phyloP scores from a whole-genome alignment of 2,329 filamentous ascomycete species.

The Penicillium hordei region DNA sequence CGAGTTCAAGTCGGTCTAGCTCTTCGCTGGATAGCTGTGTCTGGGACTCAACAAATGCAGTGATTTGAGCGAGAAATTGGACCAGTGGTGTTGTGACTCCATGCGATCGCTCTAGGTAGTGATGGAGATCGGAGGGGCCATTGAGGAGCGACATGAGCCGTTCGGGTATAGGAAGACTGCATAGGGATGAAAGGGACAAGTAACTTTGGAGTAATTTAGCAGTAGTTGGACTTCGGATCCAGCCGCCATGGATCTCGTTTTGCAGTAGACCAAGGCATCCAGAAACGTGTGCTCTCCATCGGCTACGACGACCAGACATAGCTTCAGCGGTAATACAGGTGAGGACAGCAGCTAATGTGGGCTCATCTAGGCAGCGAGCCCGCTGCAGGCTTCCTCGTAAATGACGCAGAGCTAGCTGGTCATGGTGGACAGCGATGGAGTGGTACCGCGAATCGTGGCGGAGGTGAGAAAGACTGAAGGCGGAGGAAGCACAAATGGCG shows the following conservation, averaged over 20 bases:
- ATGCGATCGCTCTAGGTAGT: slow-evolving; percentile 32
- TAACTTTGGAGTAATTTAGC: slow-evolving; percentile 30
- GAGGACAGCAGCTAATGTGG: slow-evolving; percentile 20
- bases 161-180: slow-evolving; percentile 27
- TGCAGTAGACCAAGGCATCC: slow-evolving; percentile 25
- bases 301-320: slow-evolving; percentile 28
- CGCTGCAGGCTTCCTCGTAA: slow-evolving; percentile 24
- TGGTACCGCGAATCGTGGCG: slow-evolving; percentile 25
- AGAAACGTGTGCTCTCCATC: slow-evolving; percentile 27
- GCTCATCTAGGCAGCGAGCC: slow-evolving; percentile 18
- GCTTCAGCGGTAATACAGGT: slow-evolving; percentile 25
- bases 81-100: slow-evolving; percentile 31
- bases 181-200: slow-evolving; percentile 30
- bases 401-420: slow-evolving; percentile 31
- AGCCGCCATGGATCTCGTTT: slow-evolving; percentile 22
- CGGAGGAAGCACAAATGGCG: slow-evolving; percentile 27
- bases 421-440: slow-evolving; percentile 30
- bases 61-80: slow-evolving; percentile 28
- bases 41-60: slow-evolving; percentile 25
- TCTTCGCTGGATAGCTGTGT: slow-evolving; percentile 16
- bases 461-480: slow-evolving; percentile 28
- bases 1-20: slow-evolving; percentile 34
- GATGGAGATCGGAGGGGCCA: slow-evolving; percentile 20
- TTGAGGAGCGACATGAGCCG: slow-evolving; percentile 22
- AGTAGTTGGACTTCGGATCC: slow-evolving; percentile 17